phyloP scores from a whole-genome alignment of 1,284 basidiomycete species.

The Singerocomus inundabilis region DNA sequence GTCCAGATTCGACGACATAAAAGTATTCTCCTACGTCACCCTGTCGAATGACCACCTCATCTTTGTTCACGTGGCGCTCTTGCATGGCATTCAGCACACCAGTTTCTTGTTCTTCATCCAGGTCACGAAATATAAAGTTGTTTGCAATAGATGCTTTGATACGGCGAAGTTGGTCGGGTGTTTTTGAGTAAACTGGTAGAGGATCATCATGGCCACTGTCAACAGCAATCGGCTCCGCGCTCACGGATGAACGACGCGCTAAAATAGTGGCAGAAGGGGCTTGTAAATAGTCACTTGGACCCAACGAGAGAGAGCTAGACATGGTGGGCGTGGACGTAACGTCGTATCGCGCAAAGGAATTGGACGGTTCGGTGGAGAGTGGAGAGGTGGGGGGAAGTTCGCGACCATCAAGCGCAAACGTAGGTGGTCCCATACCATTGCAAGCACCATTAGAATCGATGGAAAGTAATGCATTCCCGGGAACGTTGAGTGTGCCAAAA shows the following conservation, averaged over 20 bases:
- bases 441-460: constrained; percentile 36
- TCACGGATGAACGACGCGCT: constrained; percentile 90
- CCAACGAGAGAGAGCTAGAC: constrained; percentile 41
- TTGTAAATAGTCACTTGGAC: constrained; percentile 60
- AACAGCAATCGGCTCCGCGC: constrained; percentile 94
- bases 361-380: constrained; percentile 40
- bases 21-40: constrained; percentile 98
- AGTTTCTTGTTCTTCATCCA: constrained; percentile 93
- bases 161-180: constrained; percentile 79
- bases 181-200: constrained; percentile 79
- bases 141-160: constrained; percentile 86
- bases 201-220: constrained; percentile 65
- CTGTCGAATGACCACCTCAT: constrained; percentile 91
- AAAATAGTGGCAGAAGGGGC: constrained; percentile 76
- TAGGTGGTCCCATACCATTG: constrained; percentile 42
- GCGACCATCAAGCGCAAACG: constrained; percentile 56
- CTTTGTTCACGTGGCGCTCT: constrained; percentile 72
- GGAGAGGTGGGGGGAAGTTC: constrained; percentile 64
- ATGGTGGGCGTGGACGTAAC: constrained; percentile 46
- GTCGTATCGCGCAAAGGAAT: constrained; percentile 53
- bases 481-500: constrained; percentile 74
- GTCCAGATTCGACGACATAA: constrained; percentile 93
- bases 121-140: constrained; percentile 94
- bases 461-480: constrained; percentile 69
- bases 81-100: constrained; percentile 96